phyloP scores from a whole-genome alignment of 2,329 filamentous ascomycete genomes.

The Dactylellina parvicollis region DNA sequence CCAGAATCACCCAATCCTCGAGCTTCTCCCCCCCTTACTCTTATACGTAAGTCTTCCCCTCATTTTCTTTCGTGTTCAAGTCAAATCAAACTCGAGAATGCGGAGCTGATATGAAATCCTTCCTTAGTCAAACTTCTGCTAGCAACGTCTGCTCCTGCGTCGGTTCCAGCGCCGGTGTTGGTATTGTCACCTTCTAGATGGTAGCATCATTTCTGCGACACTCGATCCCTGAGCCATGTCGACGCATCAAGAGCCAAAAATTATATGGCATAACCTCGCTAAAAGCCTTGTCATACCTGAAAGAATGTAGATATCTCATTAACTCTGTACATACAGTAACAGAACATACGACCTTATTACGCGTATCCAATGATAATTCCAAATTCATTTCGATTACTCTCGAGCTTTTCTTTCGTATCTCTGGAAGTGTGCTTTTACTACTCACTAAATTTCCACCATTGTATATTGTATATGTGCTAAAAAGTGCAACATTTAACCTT shows the following conservation, averaged over 20 bases:
- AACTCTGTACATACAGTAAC: neutral
- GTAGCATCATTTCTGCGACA: too few species aligned
- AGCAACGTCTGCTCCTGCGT: slow-evolving; percentile 39
- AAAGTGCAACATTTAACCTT: too few species aligned
- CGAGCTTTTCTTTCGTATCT: too few species aligned
- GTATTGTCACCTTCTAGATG: slow-evolving; percentile 44
- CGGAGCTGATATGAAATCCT: neutral
- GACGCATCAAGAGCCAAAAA: too few species aligned
- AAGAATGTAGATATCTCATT: slow-evolving; percentile 8
- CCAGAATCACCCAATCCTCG: slow-evolving; percentile 60
- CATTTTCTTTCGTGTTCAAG: neutral
- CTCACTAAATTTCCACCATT: too few species aligned
- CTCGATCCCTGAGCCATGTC: too few species aligned
- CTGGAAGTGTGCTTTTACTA: too few species aligned
- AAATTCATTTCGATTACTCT: neutral
- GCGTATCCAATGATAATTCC: neutral
- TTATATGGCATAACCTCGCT: too few species aligned
- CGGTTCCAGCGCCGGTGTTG: slow-evolving; percentile 26
- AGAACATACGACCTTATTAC: neutral
- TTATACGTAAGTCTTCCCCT: slow-evolving; percentile 58
- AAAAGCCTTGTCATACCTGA: neutral
- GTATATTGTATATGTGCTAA: too few species aligned
- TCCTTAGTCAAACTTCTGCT: slow-evolving; percentile 34
- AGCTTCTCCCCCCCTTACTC: slow-evolving; percentile 61
- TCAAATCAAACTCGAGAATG: neutral